Base-by-base conservation (phyloP, 179 eudicot species). In the Patellifolia procumbens region DNA sequence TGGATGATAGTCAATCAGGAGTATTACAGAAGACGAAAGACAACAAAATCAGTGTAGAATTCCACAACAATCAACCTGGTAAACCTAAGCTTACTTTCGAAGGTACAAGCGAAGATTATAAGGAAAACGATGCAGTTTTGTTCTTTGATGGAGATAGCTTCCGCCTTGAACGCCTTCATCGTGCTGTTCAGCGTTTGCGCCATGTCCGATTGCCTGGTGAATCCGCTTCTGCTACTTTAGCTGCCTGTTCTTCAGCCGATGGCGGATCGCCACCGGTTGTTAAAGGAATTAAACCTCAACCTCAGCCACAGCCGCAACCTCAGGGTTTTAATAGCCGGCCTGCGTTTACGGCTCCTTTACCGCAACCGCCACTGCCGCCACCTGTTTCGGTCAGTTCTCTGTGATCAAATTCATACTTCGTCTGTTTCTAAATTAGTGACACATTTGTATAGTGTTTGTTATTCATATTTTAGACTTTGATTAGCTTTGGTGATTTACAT, bases 71-170 rank as follows among this genome's bases (percentile, higher is more conserved):
- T 67, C 97, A 94, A 45, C 91, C 85, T 35, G 97, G 94, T 60
- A 95, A 93, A 76, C 97, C 93, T 17, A 93, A 93, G 80, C 88
- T 91, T 53, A 80, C 83, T 15, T 95, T 91, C 76, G 97, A 93
- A 71, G 99, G 97, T 12, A 82, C 85, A 48, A 87, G 87, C 68
- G 97, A 95, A 78, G 97, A 91, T 81, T 91, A 87, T 82, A 95
- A 95, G 82, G 97, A 95, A 46, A 90, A 85, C 79, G 99, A 95
- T 78, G 97, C 93, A 35, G 97, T 93, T 79, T 81, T 95, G 86
- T 91, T 93, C 81, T 95, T 95, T 71, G 97, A 93, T 76, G 97
- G 99, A 7, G 61, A 78, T 55, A 68, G 81, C n/a, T 89, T 95
- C 73, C 89, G 93, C 16, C 86, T 95, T 34, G 99, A 95, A 77